Evolutionary conservation across 1,284 basidiomycete species (phyloP).

Genomic region (Moesziomyces globuligerus): DNA sequence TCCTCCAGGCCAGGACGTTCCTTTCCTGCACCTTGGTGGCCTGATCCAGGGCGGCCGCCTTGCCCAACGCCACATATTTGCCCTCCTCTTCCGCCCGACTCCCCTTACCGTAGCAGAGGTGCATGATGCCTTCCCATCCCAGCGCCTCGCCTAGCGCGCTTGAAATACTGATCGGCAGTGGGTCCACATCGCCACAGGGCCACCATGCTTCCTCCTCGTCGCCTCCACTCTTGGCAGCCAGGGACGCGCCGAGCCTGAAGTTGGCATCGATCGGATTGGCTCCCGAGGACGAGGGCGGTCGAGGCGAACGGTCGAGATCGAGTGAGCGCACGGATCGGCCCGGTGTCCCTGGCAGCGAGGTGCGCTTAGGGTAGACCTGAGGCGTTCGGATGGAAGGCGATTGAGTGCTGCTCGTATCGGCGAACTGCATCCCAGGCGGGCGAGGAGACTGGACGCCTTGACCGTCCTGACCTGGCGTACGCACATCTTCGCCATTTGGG

Average conservation of each 20-base stretch:
- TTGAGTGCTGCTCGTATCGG: constrained; percentile 20
- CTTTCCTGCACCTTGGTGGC: constrained; percentile 37
- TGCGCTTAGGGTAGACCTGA: constrained; percentile 24
- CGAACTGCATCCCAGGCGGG: constrained; percentile 9
- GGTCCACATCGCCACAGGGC: constrained; percentile 56
- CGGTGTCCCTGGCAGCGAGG: constrained; percentile 29
- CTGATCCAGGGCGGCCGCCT: constrained; percentile 56
- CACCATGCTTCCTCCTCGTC: constrained; percentile 54
- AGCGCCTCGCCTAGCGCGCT: constrained; percentile 54
- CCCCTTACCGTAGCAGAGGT: constrained; percentile 61
- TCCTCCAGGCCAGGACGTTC: constrained; percentile 53
- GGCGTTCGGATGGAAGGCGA: constrained; percentile 31
- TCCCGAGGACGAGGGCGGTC: constrained; percentile 3
- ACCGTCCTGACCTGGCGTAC: constrained; percentile 18
- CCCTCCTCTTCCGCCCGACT: constrained; percentile 45
- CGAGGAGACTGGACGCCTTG: not conserved
- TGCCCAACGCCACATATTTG: constrained; percentile 49
- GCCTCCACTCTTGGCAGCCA: constrained; percentile 11
- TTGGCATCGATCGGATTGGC: constrained; percentile 42
- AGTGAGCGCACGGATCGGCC: constrained; percentile 28
- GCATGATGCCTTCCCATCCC: constrained; percentile 65
- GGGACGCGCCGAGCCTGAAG: constrained; percentile 31
- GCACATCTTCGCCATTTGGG: constrained; percentile 7
- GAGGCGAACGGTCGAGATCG: constrained; percentile 36
- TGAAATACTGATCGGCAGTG: constrained; percentile 52